These are phyloP conservation scores for Leccinum olivaceopallidum DNA, from an alignment of 768 basidiomycete species.

Conservation along the genomic window DNA sequence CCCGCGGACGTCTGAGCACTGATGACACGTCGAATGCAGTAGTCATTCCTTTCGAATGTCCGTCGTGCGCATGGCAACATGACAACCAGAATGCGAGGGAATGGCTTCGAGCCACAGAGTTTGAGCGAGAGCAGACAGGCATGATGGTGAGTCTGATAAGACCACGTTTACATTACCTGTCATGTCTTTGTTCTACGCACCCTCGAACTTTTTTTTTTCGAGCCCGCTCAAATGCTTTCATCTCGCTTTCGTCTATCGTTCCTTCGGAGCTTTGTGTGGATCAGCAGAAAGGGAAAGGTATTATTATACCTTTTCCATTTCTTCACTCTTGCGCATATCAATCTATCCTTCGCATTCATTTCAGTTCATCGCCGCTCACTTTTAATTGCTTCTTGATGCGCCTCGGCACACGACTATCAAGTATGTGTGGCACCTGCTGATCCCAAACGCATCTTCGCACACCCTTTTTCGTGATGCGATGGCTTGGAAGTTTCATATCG, in stretches of 20 bases:
- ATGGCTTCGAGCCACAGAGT: conserved; percentile 38
- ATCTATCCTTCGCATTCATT: conserved; percentile 5
- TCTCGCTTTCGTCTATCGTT: conserved; percentile 6
- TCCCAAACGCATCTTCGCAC: conserved; percentile 5
- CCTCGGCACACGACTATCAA: conserved; percentile 5
- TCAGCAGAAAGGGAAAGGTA: conserved; percentile 3
- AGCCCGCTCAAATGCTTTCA: conserved; percentile 11
- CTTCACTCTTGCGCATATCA: conserved; percentile 6
- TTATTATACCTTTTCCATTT: conserved; percentile 10
- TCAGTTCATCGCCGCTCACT: conserved; percentile 9
- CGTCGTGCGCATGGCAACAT: conserved; percentile 19
- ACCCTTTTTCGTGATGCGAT: conserved; percentile 15
- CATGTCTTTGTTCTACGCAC: conserved; percentile 1
- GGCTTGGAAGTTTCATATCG: conserved; percentile 19
- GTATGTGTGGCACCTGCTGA: conserved; percentile 7
- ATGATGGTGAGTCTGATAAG: conserved; percentile 28
- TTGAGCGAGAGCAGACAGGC: conserved; percentile 26
- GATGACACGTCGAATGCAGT: conserved; percentile 10
- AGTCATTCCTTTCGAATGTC: conserved; percentile 10
- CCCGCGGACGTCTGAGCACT: conserved; percentile 15
- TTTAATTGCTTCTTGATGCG: conserved; percentile 19
- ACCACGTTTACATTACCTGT: conserved; percentile 7
- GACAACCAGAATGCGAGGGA: conserved; percentile 33
- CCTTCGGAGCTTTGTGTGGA: conserved; percentile 16
- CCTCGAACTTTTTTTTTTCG: conserved; percentile 3